Base-by-base conservation (phyloP, 2,329 filamentous ascomycete genomes). In the Blastomyces percursus region DNA sequence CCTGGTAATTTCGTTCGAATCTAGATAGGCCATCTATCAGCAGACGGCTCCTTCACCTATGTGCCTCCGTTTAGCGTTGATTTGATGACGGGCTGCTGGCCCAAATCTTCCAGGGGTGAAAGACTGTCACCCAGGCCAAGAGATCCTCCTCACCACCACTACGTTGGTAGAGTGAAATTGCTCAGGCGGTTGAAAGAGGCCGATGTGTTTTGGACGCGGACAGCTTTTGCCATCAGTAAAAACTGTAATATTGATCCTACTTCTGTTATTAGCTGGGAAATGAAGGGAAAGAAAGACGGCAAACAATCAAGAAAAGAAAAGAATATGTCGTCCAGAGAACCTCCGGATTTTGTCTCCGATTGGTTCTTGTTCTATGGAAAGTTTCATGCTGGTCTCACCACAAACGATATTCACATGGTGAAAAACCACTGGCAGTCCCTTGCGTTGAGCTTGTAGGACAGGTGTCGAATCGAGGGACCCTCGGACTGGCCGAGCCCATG, bases 371-470 rank as follows among this genome's bases (percentile, higher is more conserved):
- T n/a, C 21, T 27, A n/a, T 19, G 12, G 32, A 56, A 56, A 14
- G 54, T 40, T 40, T 56, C 54, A 56, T 56, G 54, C 35, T 56
- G 54, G 54, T 56, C 54, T 42, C 54, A 42, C 35, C 21, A 4
- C 30, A 40, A 14, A 4, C 30, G 6, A 55, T 24, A 1, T 40
- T 56, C 52, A 56, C 52, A 56, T 56, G 32, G 32, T 3, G n/a
- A 35, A 38, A 30, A 6, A 0, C 21, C 16, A 2, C 16, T n/a
- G n/a, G n/a, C 16, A 21, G 44, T 48, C 8, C 19, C 44, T 48
- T 21, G 30, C 14, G 14, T 19, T 21, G 32, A 6, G 24, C n/a
- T 35, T 14, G n/a, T 16, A 3, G 7, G 52, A 14, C 32, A n/a
- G n/a, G 5, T 12, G 16, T n/a, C 19, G 24, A 35, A 54, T n/a